phyloP scores from a whole-genome alignment of 257 asterid species.

The Petunia axillaris region DNA sequence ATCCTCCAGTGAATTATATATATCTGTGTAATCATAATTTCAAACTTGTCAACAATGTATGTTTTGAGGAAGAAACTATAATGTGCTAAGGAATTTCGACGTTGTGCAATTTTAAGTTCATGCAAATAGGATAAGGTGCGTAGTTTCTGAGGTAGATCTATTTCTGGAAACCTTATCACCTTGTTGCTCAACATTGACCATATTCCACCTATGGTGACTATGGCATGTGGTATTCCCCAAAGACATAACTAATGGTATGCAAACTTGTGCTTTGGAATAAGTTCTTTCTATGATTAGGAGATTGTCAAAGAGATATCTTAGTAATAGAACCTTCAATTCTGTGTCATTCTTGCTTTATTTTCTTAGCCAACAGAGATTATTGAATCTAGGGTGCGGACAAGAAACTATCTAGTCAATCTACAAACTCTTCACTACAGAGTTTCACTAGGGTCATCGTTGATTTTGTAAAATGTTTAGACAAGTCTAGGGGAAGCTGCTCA shows the following conservation, averaged over 20 bases:
- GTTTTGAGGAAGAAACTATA: not conserved
- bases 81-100: conserved; percentile 13
- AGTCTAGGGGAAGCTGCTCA: not conserved
- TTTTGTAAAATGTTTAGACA: not conserved
- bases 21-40: not conserved
- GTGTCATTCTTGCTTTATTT: not conserved
- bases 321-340: not conserved
- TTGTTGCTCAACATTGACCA: not conserved
- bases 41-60: not conserved
- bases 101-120: not conserved
- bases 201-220: not conserved
- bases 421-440: not conserved
- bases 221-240: not conserved
- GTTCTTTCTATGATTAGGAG: not conserved
- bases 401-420: not conserved
- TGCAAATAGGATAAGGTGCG: not conserved
- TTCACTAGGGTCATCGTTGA: not conserved
- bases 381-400: not conserved
- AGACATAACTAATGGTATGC: not conserved
- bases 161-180: not conserved
- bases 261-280: not conserved
- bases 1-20: not conserved
- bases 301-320: not conserved
- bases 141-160: conserved; percentile 21
- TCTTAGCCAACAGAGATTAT: not conserved